phyloP scores from a whole-genome alignment of 352 stramenopile species.

The Elongisporangium senticosum region DNA sequence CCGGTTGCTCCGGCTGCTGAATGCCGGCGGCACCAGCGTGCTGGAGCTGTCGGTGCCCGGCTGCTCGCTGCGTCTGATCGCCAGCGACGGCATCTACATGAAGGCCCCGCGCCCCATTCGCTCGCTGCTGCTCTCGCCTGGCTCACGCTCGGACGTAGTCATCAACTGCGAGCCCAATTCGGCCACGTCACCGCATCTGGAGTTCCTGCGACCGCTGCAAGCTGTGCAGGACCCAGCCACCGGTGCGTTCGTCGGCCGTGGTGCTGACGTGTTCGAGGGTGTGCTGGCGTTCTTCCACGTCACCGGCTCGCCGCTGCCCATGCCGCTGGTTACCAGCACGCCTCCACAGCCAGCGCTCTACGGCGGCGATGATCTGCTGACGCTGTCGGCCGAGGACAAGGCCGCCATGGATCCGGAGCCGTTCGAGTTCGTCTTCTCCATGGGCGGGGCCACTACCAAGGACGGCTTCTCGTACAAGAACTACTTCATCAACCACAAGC shows the following conservation, averaged over 20 bases:
- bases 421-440: slow-evolving; percentile 57
- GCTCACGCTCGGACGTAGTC: slow-evolving; percentile 50
- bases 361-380: slow-evolving; percentile 22
- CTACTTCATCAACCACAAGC: slow-evolving; percentile 67
- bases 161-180: slow-evolving; percentile 43
- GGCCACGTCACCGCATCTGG: slow-evolving; percentile 7
- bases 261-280: slow-evolving; percentile 54
- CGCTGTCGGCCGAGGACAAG: slow-evolving; percentile 21
- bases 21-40: slow-evolving; percentile 42
- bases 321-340: slow-evolving; percentile 21
- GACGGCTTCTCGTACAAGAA: slow-evolving; percentile 69
- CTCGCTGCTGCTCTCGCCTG: slow-evolving; percentile 49
- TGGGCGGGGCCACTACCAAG: slow-evolving; percentile 32
- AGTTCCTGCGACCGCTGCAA: slow-evolving; percentile 51
- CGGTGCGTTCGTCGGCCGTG: slow-evolving; percentile 41
- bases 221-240: slow-evolving; percentile 33
- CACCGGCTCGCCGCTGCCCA: slow-evolving; percentile 20
- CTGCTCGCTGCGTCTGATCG: slow-evolving; percentile 47
- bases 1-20: slow-evolving; percentile 53
- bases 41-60: slow-evolving; percentile 56
- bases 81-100: slow-evolving; percentile 60
- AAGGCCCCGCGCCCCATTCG: slow-evolving; percentile 24
- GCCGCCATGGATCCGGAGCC: slow-evolving; percentile 25
- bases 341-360: slow-evolving; percentile 41
- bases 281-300: slow-evolving; percentile 62